Evolutionary conservation across 2,329 filamentous ascomycete genomes (phyloP), one percentile per base, ranked within the genome.

Genomic region (Aspergillus quadrilineatus): DNA sequence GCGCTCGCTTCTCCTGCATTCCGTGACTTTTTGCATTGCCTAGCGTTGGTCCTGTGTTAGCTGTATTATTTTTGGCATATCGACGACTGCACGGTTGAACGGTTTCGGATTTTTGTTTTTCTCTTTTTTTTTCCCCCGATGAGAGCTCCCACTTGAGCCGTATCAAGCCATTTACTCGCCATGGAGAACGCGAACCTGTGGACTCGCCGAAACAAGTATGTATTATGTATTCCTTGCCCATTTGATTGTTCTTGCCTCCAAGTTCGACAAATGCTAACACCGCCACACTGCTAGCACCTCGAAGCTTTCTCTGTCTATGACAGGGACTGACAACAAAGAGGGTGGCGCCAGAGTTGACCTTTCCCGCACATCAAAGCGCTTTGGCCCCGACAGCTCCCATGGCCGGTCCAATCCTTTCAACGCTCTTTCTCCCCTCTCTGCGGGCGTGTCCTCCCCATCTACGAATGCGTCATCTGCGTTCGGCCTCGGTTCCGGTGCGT

Each of bases 401-500:
- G 87, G 86, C 69, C 82, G 81, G 73, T 80, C 83, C 60, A 94
- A 91, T 74, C 88, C 91, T 26, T 93, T 96, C 79, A 89, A 85
- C 73, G 80, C 85, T 65, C 84, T 89, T 64, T 86, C 89, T 48
- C 87, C 88, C 58, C 85, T 89, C 67, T 86, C 84, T 59, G 84
- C 82, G 50, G 85, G 83, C 56, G 79, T 92, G 54, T 82, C 88
- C 36, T 93, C 91, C 8, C 90, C 92, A 12, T 90, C 89, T 10
- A 82, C 85, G 53, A 84, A 84, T 65, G 90, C 90, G 54, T 92
- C 91, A 15, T 92, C 89, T 68, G 92, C 93, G 57, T 99, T 99
- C 76, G 92, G 92, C 50, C 80, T 99, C 59, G 94, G 94, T 41
- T 95, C 91, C 15, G 94, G 94, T 65, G 94, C 94, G 54, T 99